Evolutionary conservation across 2,329 filamentous ascomycete species (phyloP), one percentile per base, ranked within the genome.

Genomic region (Trichophyton equinum): DNA sequence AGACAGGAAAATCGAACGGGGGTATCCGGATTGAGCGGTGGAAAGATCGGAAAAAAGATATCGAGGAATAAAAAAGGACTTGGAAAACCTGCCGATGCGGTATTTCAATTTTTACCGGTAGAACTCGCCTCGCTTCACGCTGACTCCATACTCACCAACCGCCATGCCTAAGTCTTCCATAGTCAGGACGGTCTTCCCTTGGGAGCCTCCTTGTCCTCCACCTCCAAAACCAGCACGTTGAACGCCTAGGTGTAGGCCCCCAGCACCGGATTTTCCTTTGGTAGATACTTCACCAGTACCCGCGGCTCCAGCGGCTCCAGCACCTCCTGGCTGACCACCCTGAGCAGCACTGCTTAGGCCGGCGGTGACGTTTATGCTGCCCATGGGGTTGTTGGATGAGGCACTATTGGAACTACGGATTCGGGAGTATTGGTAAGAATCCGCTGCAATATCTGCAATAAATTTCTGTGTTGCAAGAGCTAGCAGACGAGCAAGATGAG

Each of bases 91-190:
- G 7, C 36, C 15, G 40, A 7, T 9, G 27, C 27, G 25, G 15
- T 4, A 2, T 20, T n/a, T 56, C 9, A 30, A 30, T 42, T 6
- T 33, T 78, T 73, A 96, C 68, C 91, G 82, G 74, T 99, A 99
- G 72, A 97, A 99, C 77, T 99, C 94, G 70, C 92, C 91, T 65
- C 94, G 82, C 83, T 96, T 97, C 59, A 97, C 88, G 72, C 96
- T 99, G 59, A 99, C 91, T 1, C 94, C 94, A 72, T 97, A 99
- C 79, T 99, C 94, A 36, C 89, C 89, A 33, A 97, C 92, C 0
- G 94, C 94, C 91, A 97, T 97, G 15, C 94, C 94, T 68, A 99
- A 75, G 73, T 99, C 94, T 76, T 99, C 94, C 94, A 99, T 97
- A 0, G 94, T 97, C 64, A 99, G 79, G 60, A 99, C 92, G 18